Evolutionary conservation across 106 monocot species (phyloP), one percentile per base, ranked within the genome.

Genomic region (Platanthera guangdongensis): DNA sequence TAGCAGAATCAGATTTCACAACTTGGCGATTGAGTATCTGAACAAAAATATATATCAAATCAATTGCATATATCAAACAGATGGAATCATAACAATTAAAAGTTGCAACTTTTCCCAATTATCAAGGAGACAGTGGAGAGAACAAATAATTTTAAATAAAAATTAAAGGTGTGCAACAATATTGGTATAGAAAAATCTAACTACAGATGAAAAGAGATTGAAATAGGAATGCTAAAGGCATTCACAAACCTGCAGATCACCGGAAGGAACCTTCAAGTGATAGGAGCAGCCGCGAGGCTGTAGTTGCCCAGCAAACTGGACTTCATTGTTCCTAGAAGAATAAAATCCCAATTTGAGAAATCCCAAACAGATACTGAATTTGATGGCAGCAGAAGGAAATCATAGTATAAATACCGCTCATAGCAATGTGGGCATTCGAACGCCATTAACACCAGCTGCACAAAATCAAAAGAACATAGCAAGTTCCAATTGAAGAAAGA

Each of bases 1-100:
- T 84, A 52, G 99, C 99, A 68, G 94, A 94, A 85, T 99, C 99
- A 79, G 99, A 94, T 79, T 99, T 99, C 25, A 99, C 88, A 52
- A 99, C 99, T 77, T 99, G 99, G 16, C 99, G 82, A 76, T 99
- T 92, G 45, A 99, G 86, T 49, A 94, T 69, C 99, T 99, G 84
- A 68, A 73, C 9, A 10, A 71, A 60, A 72, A 46, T 9, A 75
- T 47, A 6, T 13, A 13, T 14, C 2, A 72, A 51, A 51, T 50
- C 49, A 51, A 9, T 50, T 21, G 13, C 72, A 22, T 50, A 72
- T 18, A 72, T 51, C 14, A 72, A 21, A 72, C 50, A 50, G 8
- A 32, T 32, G 10, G 25, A 32, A 65, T 65, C 11, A 65, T 32
- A 30, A 10, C 11, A 4, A 5, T 5, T 32, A 12, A 12, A 9